These are phyloP conservation scores for Kwoniella sp. DNA, from an alignment of 768 basidiomycete genomes.

Conservation along the genomic window DNA sequence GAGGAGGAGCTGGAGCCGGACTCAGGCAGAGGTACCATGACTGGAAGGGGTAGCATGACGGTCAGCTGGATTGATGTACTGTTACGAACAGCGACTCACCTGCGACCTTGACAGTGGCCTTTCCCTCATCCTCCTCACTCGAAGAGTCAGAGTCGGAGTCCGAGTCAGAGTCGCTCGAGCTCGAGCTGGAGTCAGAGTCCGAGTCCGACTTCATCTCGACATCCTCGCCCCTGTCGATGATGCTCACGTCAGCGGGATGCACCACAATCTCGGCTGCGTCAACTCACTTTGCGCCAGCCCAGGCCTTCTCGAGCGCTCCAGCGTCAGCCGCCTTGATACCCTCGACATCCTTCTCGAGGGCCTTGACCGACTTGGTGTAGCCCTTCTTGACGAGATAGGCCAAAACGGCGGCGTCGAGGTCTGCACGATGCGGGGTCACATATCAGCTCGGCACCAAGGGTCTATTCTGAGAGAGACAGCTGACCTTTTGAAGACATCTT, in stretches of 20 bases:
- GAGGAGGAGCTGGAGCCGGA: constrained; percentile 15
- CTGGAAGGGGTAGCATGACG: background rate
- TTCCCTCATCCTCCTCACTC: constrained; percentile 11
- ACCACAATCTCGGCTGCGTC: no score
- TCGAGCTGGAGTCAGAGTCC: constrained; percentile 9
- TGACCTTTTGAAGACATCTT: constrained; percentile 13
- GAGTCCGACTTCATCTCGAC: constrained; percentile 22
- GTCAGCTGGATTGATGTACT: background rate
- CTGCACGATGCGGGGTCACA: constrained; percentile 15
- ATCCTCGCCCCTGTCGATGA: constrained; percentile 16
- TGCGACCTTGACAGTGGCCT: constrained; percentile 8
- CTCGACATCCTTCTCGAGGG: constrained; percentile 41
- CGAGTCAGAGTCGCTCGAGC: constrained; percentile 1
- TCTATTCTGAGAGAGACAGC: background rate
- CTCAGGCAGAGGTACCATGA: constrained; percentile 14
- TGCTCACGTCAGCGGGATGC: constrained; percentile 7
- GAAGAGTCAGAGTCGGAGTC: constrained; percentile 12
- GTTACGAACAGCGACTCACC: background rate
- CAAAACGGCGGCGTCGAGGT: constrained; percentile 45
- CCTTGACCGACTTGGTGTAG: constrained; percentile 39
- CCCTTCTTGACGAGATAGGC: constrained; percentile 42
- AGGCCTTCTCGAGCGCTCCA: constrained; percentile 23
- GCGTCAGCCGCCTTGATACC: constrained; percentile 11
- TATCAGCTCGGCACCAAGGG: background rate
- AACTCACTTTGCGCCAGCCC: constrained; percentile 3